These are phyloP conservation scores for Ophiostoma fasciatum DNA, from an alignment of 2,329 filamentous ascomycete species.

Conservation along the genomic window DNA sequence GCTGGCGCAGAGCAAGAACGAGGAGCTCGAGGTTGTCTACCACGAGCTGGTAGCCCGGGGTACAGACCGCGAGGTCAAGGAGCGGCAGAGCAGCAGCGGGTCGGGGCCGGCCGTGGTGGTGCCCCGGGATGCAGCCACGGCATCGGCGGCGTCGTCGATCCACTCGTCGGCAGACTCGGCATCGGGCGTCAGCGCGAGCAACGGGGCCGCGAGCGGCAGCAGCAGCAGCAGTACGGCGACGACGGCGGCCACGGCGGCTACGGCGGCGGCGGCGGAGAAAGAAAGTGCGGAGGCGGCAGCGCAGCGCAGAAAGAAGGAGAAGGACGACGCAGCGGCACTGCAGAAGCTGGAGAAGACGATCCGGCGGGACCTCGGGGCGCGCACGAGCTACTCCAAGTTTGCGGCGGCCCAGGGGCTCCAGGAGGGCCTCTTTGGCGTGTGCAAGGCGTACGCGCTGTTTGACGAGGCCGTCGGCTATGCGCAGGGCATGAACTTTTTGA, in stretches of 20 bases:
- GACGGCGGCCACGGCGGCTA: neutral
- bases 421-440: constrained; percentile 86
- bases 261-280: constrained; percentile 28
- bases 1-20: constrained; percentile 84
- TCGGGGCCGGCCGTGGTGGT: constrained; percentile 74
- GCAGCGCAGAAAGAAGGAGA: constrained; percentile 63
- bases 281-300: constrained; percentile 47
- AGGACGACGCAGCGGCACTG: constrained; percentile 59
- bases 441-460: constrained; percentile 92
- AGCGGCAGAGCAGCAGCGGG: constrained; percentile 37
- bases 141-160: constrained; percentile 71
- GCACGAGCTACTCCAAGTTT: constrained; percentile 95
- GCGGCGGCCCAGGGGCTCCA: constrained; percentile 81
- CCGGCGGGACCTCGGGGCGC: constrained; percentile 73
- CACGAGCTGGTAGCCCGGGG: constrained; percentile 64
- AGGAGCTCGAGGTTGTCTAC: constrained; percentile 79
- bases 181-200: constrained; percentile 10
- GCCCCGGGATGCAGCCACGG: constrained; percentile 56
- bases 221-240: too few relatives aligned
- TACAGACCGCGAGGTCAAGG: constrained; percentile 65
- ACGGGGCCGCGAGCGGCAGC: constrained; percentile 17
- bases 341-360: constrained; percentile 85
- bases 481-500: constrained; percentile 97
- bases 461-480: constrained; percentile 93
- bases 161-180: constrained; percentile 57